Conservation (phyloP, 805 yeast genomes). For the Ogataea salicorniae region DNA sequence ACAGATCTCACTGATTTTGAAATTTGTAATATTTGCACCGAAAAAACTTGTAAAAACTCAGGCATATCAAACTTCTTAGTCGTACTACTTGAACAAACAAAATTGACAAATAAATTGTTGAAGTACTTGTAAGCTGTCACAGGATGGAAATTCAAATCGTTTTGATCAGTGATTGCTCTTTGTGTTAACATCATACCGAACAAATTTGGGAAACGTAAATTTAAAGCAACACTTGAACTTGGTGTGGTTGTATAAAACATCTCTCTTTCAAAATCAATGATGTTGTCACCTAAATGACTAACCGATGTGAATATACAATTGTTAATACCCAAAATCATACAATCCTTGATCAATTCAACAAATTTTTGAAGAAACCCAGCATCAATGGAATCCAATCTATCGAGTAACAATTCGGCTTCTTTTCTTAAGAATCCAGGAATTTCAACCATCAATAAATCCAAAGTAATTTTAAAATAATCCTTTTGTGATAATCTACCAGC, state of each 20-base stretch:
- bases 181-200: constrained; percentile 12
- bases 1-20: constrained; percentile 7
- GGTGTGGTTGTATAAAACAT: constrained; percentile 14
- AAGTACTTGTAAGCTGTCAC: constrained; percentile 9
- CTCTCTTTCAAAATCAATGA: constrained; percentile 19
- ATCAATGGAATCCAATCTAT: constrained; percentile 6
- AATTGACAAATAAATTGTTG: constrained; percentile 14
- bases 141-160: background rate
- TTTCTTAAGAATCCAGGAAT: constrained; percentile 16
- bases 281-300: constrained; percentile 11
- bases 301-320: constrained; percentile 15
- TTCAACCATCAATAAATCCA: constrained; percentile 10
- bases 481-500: constrained; percentile 4
- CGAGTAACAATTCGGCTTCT: constrained; percentile 12
- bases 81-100: constrained; percentile 13
- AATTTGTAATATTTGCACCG: constrained; percentile 12
- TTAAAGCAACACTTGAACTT: constrained; percentile 10
- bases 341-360: constrained; percentile 22
- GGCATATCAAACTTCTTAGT: constrained; percentile 15
- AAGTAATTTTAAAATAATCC: constrained; percentile 14
- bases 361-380: constrained; percentile 15
- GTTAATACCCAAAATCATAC: constrained; percentile 22
- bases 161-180: constrained; percentile 1
- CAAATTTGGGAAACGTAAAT: constrained; percentile 17
- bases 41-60: constrained; percentile 15